These are phyloP conservation scores for Microascus cirrosus DNA, from an alignment of 2,329 filamentous ascomycete genomes.

Conservation along the genomic window DNA sequence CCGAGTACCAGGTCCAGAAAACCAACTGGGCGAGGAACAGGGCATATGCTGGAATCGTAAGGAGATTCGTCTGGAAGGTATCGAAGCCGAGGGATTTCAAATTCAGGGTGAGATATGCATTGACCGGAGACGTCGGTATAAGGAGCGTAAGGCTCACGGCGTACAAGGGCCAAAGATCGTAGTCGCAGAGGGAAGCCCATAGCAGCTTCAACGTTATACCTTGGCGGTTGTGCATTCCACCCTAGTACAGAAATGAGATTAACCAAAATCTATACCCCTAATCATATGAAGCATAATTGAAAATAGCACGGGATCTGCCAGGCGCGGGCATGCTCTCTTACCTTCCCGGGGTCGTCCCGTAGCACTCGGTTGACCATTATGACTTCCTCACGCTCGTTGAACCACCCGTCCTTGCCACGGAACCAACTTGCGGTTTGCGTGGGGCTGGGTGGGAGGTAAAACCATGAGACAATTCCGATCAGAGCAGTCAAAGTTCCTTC, in stretches of 20 bases:
- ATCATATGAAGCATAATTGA: neutral
- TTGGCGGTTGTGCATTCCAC: constrained; percentile 49
- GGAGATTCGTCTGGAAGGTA: constrained; percentile 42
- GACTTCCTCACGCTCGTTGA: constrained; percentile 43
- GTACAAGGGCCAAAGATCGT: constrained; percentile 47
- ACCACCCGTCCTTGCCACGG: constrained; percentile 44
- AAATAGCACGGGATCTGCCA: no score
- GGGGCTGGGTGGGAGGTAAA: constrained; percentile 41
- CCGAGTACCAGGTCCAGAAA: constrained; percentile 32
- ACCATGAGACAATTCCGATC: constrained; percentile 40
- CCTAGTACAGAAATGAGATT: constrained; percentile 9
- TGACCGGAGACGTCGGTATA: constrained; percentile 33
- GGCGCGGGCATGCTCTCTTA: neutral
- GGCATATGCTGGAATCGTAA: constrained; percentile 36
- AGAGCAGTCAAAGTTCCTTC: constrained; percentile 33
- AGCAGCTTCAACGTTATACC: constrained; percentile 37
- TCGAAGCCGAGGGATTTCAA: constrained; percentile 37
- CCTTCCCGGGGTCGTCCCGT: constrained; percentile 48
- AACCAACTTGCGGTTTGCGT: constrained; percentile 43
- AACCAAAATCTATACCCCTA: neutral
- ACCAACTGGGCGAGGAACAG: constrained; percentile 27
- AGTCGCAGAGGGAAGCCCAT: constrained; percentile 41
- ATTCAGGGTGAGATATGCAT: constrained; percentile 40
- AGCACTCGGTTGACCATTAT: constrained; percentile 49
- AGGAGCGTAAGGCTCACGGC: constrained; percentile 33